Percentiles rank a stretch among this genome's conserved stretches.
These are phyloP conservation scores for Xylaria sp. DNA, from an alignment of 495 filamentous ascomycete species.

Conservation along the genomic window DNA sequence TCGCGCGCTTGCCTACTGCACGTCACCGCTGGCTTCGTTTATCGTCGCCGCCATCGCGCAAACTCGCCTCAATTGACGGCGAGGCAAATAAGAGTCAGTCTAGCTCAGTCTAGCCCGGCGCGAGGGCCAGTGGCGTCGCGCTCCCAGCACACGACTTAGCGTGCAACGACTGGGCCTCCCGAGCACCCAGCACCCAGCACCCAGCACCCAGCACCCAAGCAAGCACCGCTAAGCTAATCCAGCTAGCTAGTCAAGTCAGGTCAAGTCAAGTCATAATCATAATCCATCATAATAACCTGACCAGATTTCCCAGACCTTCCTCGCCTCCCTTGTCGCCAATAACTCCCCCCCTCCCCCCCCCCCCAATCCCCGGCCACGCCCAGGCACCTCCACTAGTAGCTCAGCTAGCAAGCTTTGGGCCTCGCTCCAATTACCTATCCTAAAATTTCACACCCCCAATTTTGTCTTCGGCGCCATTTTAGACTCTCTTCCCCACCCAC, in stretches of 20 bases:
- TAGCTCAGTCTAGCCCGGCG: constrained; percentile 30
- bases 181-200: constrained; percentile 11
- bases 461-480: constrained; percentile 31
- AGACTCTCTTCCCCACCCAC: constrained; percentile 25
- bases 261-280: no score
- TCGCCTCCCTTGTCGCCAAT: constrained; percentile 31
- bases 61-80: constrained; percentile 18
- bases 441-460: constrained; percentile 21
- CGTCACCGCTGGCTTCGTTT: constrained; percentile 30
- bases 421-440: constrained; percentile 22
- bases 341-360: no score
- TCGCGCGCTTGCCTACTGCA: constrained; percentile 28
- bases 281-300: no score
- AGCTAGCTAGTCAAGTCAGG: no score
- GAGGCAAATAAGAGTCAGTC: constrained; percentile 31
- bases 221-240: no score
- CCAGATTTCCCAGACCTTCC: constrained; percentile 20
- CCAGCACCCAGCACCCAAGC: constrained; percentile 11
- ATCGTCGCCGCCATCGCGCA: constrained; percentile 11
- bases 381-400: constrained; percentile 26
- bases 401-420: constrained; percentile 25
- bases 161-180: constrained; percentile 27
- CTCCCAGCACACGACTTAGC: constrained; percentile 25
- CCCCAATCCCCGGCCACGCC: constrained; percentile 22
- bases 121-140: constrained; percentile 27